Conservation (phyloP, 805 yeast species). For the Wickerhamiella kurtzmanii region DNA sequence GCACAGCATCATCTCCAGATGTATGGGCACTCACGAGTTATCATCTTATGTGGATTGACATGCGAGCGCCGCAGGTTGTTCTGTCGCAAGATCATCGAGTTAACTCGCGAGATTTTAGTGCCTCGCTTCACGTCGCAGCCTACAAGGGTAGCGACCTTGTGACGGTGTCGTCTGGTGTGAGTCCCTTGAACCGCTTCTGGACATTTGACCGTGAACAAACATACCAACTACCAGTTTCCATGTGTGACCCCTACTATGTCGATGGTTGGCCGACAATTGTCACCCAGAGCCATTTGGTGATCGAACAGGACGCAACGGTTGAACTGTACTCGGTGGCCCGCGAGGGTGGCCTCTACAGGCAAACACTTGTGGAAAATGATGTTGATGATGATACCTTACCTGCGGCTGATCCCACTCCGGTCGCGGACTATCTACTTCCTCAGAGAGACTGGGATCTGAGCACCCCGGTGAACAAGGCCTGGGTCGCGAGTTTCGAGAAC, state of each 20-base stretch:
- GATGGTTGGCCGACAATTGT: slow-evolving; percentile 16
- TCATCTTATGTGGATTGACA: slow-evolving; percentile 43
- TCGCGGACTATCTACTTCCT: background rate
- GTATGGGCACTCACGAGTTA: slow-evolving; percentile 50
- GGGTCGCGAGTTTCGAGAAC: slow-evolving; percentile 6
- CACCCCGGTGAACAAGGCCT: background rate
- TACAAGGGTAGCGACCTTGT: slow-evolving; percentile 16
- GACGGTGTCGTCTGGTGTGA: slow-evolving; percentile 23
- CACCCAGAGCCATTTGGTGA: slow-evolving; percentile 14
- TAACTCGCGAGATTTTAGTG: slow-evolving; percentile 40
- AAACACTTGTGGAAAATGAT: slow-evolving; percentile 1
- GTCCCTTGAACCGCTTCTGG: slow-evolving; percentile 26
- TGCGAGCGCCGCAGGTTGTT: slow-evolving; percentile 31
- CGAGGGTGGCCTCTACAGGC: slow-evolving; percentile 17
- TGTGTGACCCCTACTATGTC: slow-evolving; percentile 15
- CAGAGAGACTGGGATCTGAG: slow-evolving; percentile 7
- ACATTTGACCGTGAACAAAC: slow-evolving; percentile 24
- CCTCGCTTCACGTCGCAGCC: slow-evolving; percentile 29
- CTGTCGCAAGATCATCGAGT: slow-evolving; percentile 66
- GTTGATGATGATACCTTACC: slow-evolving; percentile 2
- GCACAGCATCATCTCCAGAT: slow-evolving; percentile 17
- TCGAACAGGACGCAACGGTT: slow-evolving; percentile 2
- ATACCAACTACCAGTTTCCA: slow-evolving; percentile 27
- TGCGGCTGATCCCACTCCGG: slow-evolving; percentile 5
- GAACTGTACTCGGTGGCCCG: slow-evolving; percentile 10